These are phyloP conservation scores for Kondoa malvinella DNA, from an alignment of 768 basidiomycete species.

Conservation along the genomic window DNA sequence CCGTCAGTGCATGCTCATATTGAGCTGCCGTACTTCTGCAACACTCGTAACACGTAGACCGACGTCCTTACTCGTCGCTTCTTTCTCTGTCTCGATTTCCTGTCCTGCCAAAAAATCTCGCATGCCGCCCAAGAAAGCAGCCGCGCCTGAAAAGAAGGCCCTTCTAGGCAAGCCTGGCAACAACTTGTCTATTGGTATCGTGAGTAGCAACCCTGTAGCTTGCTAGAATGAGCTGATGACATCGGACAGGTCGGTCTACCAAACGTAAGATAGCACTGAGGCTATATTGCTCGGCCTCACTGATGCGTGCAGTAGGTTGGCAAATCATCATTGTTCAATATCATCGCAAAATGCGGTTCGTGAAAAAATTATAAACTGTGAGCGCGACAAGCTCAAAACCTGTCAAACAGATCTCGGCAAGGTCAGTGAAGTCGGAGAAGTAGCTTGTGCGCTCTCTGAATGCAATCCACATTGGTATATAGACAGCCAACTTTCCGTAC, in stretches of 20 bases:
- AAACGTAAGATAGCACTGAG: not conserved
- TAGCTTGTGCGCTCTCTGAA: not conserved
- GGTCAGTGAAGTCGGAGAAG: conserved; percentile 9
- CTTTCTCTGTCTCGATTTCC: not conserved
- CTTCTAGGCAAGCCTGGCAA: conserved; percentile 81
- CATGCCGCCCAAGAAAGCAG: conserved; percentile 85
- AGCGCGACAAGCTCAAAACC: not conserved
- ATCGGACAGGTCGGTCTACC: not conserved
- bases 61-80: not conserved
- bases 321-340: conserved; percentile 99
- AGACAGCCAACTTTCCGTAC: conserved; percentile 95
- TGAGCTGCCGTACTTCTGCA: too few relatives aligned
- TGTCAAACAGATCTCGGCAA: conserved; percentile 22
- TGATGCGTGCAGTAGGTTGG: conserved; percentile 75
- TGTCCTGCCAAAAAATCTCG: not conserved
- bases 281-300: conserved; percentile 2
- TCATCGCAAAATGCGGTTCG: conserved; percentile 71
- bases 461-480: conserved; percentile 78
- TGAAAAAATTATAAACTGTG: conserved; percentile 3
- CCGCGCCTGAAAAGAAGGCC: conserved; percentile 58
- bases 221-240: not conserved
- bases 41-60: not conserved
- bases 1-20: too few relatives aligned
- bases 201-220: conserved; percentile 39
- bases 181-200: conserved; percentile 97